These are phyloP conservation scores for Pestalotiopsis sp. DNA, from an alignment of 2,329 filamentous ascomycete species.

Conservation along the genomic window DNA sequence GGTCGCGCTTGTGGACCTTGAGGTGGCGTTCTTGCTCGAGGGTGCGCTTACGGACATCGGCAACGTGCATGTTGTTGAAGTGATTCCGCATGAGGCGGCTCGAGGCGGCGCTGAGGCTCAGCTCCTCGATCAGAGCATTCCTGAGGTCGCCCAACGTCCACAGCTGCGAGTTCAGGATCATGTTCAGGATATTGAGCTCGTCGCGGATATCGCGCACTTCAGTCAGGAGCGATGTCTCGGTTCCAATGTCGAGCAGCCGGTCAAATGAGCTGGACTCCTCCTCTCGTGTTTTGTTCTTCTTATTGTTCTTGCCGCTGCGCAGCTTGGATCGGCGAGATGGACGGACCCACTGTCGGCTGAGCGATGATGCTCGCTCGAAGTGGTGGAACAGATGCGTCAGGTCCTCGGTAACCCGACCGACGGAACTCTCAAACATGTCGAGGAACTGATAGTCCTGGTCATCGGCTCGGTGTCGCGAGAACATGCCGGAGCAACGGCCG, in stretches of 20 bases:
- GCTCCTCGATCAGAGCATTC: constrained; percentile 39
- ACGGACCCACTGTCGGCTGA: constrained; percentile 50
- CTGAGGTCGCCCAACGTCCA: constrained; percentile 50
- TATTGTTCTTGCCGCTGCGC: constrained; percentile 20
- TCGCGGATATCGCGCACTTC: constrained; percentile 71
- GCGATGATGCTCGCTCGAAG: constrained; percentile 61
- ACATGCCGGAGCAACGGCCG: constrained; percentile 60
- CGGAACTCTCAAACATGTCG: constrained; percentile 69
- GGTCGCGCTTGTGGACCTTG: constrained; percentile 59
- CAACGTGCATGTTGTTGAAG: constrained; percentile 29
- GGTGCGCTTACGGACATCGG: constrained; percentile 55
- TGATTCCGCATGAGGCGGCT: constrained; percentile 25
- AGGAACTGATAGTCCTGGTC: constrained; percentile 66
- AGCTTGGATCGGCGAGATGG: constrained; percentile 14
- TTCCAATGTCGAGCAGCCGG: constrained; percentile 59
- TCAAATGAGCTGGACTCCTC: constrained; percentile 48
- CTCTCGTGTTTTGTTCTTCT: constrained; percentile 31
- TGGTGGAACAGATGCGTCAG: constrained; percentile 61
- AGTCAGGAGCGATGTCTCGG: constrained; percentile 61
- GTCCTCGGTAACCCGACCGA: constrained; percentile 54
- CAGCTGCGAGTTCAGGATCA: constrained; percentile 52
- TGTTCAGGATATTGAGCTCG: constrained; percentile 64
- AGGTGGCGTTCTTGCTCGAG: constrained; percentile 60
- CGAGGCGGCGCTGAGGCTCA: constrained; percentile 20
- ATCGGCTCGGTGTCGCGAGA: constrained; percentile 59